Percentiles rank a stretch among this genome's conserved stretches.
These are phyloP conservation scores for Hura crepitans DNA, from an alignment of 441 rosid genomes.

Conservation along the genomic window DNA sequence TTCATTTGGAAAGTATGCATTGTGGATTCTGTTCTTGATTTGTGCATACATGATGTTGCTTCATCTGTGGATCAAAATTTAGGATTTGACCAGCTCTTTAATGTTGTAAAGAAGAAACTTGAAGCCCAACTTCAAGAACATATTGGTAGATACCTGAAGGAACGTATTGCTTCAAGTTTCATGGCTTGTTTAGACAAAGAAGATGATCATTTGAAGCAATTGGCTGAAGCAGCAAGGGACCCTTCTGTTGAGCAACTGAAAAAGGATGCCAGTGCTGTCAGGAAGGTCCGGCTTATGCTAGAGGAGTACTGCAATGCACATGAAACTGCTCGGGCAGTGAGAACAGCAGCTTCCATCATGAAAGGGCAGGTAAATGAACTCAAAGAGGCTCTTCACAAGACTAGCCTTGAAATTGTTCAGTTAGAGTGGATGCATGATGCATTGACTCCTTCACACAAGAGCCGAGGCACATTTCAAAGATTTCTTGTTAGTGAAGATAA, in stretches of 20 bases:
- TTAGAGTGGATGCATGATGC: slow-evolving; percentile 92
- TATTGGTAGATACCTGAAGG: slow-evolving; percentile 59
- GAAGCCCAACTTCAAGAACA: slow-evolving; percentile 76
- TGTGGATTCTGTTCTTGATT: slow-evolving; percentile 82
- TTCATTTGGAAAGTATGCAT: slow-evolving; percentile 89
- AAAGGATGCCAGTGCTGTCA: slow-evolving; percentile 49
- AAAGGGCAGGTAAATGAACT: slow-evolving; percentile 70
- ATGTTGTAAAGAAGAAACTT: slow-evolving; percentile 73
- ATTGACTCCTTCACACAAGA: slow-evolving; percentile 60
- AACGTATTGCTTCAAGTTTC: slow-evolving; percentile 60
- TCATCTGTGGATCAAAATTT: slow-evolving; percentile 71
- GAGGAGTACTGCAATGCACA: slow-evolving; percentile 89
- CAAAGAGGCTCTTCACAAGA: slow-evolving; percentile 65
- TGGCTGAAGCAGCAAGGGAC: slow-evolving; percentile 45
- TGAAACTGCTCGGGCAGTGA: slow-evolving; percentile 88
- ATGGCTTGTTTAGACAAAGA: slow-evolving; percentile 66
- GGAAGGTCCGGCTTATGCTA: slow-evolving; percentile 71
- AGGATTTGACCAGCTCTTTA: slow-evolving; percentile 88
- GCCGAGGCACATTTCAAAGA: slow-evolving; percentile 55
- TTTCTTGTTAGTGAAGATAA: slow-evolving; percentile 54
- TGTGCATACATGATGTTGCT: slow-evolving; percentile 78
- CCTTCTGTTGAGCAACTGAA: slow-evolving; percentile 40
- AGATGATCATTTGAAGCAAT: slow-evolving; percentile 51
- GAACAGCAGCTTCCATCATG: slow-evolving; percentile 74
- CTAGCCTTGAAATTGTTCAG: slow-evolving; percentile 77